A percentile compares a stretch with the other conserved stretches of the same genome.
These are phyloP conservation scores for Metschnikowia lochheadii DNA, from an alignment of 805 yeast species.

Conservation along the genomic window DNA sequence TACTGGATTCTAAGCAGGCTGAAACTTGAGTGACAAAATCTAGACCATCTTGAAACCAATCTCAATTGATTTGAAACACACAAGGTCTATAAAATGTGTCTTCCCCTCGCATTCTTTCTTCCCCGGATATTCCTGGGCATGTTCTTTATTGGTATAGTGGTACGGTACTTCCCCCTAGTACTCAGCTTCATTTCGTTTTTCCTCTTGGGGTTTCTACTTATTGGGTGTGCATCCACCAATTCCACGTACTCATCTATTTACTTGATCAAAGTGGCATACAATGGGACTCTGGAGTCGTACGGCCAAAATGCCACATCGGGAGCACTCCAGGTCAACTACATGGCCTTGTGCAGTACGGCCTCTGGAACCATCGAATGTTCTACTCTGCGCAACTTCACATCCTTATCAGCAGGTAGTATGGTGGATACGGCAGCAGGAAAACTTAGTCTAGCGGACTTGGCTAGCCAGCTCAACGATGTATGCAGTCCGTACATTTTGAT, in stretches of 20 bases:
- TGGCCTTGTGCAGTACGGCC: conserved; percentile 51
- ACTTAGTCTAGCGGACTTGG: conserved; percentile 47
- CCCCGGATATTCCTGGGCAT: conserved; percentile 11
- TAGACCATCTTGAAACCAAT: background rate
- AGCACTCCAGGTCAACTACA: conserved; percentile 48
- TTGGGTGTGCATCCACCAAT: conserved; percentile 48
- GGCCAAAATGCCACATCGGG: conserved; percentile 3
- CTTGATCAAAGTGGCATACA: conserved; percentile 46
- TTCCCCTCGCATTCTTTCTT: conserved; percentile 7
- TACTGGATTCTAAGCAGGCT: too few relatives aligned
- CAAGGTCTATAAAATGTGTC: conserved; percentile 7
- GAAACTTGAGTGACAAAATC: too few relatives aligned
- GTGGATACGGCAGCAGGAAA: conserved; percentile 24
- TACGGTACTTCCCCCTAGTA: conserved; percentile 17
- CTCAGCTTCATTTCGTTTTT: conserved; percentile 47
- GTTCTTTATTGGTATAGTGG: conserved; percentile 11
- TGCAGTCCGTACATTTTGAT: conserved; percentile 55
- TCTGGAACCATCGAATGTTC: conserved; percentile 34
- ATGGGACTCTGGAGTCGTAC: conserved; percentile 22
- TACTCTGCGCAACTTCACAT: conserved; percentile 23
- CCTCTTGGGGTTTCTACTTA: conserved; percentile 49
- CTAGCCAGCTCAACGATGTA: conserved; percentile 41
- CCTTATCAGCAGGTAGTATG: conserved; percentile 27
- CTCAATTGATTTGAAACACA: background rate
- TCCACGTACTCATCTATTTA: conserved; percentile 46